Conservation (phyloP, 495 filamentous ascomycete species). For the Cercophora scortea region DNA sequence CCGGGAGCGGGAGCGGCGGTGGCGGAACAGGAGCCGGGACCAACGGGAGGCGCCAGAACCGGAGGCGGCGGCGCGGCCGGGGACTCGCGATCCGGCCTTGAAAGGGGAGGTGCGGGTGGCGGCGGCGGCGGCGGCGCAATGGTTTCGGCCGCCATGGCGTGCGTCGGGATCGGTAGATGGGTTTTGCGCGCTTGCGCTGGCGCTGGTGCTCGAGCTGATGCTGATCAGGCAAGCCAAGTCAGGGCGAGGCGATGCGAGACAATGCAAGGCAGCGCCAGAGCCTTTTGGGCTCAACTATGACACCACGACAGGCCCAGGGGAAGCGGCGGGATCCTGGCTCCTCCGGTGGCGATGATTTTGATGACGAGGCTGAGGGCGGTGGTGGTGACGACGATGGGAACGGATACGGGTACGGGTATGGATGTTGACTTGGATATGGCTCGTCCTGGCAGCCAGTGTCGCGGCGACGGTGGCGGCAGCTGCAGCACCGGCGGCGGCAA, state of each 20-base stretch:
- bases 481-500: background rate
- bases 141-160: conserved; percentile 23
- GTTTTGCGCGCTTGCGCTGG: background rate
- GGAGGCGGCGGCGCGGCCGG: conserved; percentile 17
- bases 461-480: background rate
- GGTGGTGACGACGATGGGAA: too few relatives aligned
- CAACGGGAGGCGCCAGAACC: conserved; percentile 9
- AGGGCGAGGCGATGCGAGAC: background rate
- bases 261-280: background rate
- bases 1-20: background rate
- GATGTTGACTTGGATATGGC: background rate
- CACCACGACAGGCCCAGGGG: too few relatives aligned
- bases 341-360: too few relatives aligned
- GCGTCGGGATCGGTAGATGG: background rate
- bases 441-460: conserved; percentile 12
- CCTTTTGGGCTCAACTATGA: background rate
- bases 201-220: background rate
- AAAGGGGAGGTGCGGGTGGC: conserved; percentile 8
- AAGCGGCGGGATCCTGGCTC: too few relatives aligned
- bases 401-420: too few relatives aligned
- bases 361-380: too few relatives aligned
- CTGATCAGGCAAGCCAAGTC: background rate
- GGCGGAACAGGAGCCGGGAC: conserved; percentile 4
- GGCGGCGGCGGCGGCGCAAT: conserved; percentile 15
- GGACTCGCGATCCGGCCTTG: conserved; percentile 20